Evolutionary conservation across 306 rosid species (phyloP).

Genomic region (Carpinus fangiana): DNA sequence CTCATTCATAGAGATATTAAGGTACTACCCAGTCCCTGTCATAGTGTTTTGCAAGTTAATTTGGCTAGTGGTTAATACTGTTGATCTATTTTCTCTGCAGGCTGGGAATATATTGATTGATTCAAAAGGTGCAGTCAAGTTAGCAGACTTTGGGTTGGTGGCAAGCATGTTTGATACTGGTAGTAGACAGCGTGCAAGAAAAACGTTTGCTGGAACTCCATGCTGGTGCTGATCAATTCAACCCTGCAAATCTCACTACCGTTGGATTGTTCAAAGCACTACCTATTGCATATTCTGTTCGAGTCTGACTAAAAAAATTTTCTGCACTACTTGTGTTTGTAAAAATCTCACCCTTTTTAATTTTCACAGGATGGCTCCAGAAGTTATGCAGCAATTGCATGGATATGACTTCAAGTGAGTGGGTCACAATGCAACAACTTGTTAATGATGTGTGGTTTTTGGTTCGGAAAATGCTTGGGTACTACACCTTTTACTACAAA

Average conservation of each 20-base stretch:
- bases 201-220: conserved; percentile 95
- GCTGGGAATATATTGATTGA: conserved; percentile 89
- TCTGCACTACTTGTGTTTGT: too few species aligned
- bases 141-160: conserved; percentile 94
- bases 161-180: conserved; percentile 87
- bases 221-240: conserved; percentile 59
- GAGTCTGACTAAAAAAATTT: too few species aligned
- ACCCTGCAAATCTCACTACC: background rate
- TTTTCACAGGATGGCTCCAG: conserved; percentile 88
- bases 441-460: background rate
- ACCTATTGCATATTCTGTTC: background rate
- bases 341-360: background rate
- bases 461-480: too few species aligned
- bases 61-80: background rate
- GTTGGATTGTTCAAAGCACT: background rate
- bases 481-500: too few species aligned
- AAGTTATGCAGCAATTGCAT: conserved; percentile 96
- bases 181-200: conserved; percentile 82
- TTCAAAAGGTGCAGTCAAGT: conserved; percentile 79
- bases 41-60: background rate
- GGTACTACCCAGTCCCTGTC: conserved; percentile 44
- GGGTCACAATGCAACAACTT: background rate
- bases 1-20: conserved; percentile 93
- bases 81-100: conserved; percentile 42
- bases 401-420: conserved; percentile 95